These are phyloP conservation scores for Euclidium syriacum DNA, from an alignment of 345 rosid species.

Conservation along the genomic window DNA sequence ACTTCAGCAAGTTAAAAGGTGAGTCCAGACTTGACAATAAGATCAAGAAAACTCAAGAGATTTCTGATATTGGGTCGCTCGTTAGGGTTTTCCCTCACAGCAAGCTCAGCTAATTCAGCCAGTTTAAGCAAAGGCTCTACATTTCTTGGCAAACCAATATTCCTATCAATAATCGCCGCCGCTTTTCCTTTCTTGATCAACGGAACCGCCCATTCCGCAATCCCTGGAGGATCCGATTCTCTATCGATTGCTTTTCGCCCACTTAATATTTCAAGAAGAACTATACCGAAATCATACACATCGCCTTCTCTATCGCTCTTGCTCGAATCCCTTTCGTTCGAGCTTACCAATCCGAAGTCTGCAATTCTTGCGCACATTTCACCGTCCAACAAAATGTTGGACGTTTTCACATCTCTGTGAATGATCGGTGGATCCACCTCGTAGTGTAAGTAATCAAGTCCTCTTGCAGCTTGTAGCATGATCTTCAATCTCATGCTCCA, in stretches of 20 bases:
- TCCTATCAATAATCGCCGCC: conserved; percentile 62
- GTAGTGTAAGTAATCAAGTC: conserved; percentile 80
- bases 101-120: conserved; percentile 72
- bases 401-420: conserved; percentile 68
- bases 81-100: conserved; percentile 52
- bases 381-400: conserved; percentile 73
- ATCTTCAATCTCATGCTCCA: conserved; percentile 77
- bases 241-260: conserved; percentile 76
- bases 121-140: conserved; percentile 80
- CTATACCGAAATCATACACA: conserved; percentile 66
- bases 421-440: conserved; percentile 61
- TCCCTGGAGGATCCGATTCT: conserved; percentile 54
- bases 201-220: conserved; percentile 77
- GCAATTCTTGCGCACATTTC: conserved; percentile 85
- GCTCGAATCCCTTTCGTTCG: conserved; percentile 49
- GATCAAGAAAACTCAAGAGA: conserved; percentile 58
- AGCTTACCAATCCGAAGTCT: conserved; percentile 61
- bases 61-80: conserved; percentile 59
- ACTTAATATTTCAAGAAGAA: conserved; percentile 73
- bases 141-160: conserved; percentile 63
- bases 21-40: conserved; percentile 61
- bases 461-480: conserved; percentile 72
- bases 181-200: conserved; percentile 61
- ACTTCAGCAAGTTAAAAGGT: conserved; percentile 28
- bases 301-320: conserved; percentile 52